These are phyloP conservation scores for Eucalyptus paniculata DNA, from an alignment of 345 rosid species.

Conservation along the genomic window DNA sequence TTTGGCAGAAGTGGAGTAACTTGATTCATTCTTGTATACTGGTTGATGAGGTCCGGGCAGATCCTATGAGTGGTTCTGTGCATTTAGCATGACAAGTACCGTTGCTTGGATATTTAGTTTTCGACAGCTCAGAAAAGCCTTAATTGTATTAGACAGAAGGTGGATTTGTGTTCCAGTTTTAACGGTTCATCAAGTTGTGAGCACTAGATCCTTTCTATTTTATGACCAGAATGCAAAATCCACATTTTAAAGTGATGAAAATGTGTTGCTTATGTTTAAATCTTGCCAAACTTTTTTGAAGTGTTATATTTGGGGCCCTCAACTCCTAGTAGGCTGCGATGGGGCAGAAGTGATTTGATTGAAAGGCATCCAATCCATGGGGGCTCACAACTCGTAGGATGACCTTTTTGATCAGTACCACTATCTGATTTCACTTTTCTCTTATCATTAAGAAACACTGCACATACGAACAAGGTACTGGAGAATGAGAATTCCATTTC, in stretches of 20 bases:
- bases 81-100: not conserved
- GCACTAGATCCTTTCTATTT: not conserved
- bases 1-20: slow-evolving; percentile 38
- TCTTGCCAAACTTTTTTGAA: not conserved
- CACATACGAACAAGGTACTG: not conserved
- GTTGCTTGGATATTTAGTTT: not conserved
- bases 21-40: not conserved
- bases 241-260: not conserved
- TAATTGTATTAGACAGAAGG: not conserved
- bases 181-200: not conserved
- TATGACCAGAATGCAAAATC: not conserved
- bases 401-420: not conserved
- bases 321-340: not conserved
- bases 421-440: not conserved
- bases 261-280: not conserved
- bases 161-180: not conserved
- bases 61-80: not conserved
- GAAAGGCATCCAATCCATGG: not conserved
- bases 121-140: not conserved
- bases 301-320: not conserved
- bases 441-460: not conserved
- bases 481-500: not conserved
- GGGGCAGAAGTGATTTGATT: not conserved
- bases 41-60: not conserved
- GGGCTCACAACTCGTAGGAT: not conserved